Evolutionary conservation across 495 filamentous ascomycete genomes (phyloP).

Genomic region (Hypoxylon rickii): DNA sequence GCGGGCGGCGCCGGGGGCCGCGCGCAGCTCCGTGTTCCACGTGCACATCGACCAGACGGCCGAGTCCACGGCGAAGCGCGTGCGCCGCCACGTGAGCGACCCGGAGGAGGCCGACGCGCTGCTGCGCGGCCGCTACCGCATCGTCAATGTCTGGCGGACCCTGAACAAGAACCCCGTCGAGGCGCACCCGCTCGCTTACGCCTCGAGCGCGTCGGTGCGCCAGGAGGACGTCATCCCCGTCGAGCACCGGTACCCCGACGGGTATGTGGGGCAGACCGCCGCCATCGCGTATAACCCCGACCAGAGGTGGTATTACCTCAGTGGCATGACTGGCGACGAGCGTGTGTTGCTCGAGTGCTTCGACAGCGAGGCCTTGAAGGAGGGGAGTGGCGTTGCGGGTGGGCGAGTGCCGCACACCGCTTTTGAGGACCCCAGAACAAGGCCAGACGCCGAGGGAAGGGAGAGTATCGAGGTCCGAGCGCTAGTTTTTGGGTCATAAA

Average conservation of each 20-base stretch:
- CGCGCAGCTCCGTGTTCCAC: slow-evolving; percentile 65
- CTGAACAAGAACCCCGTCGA: slow-evolving; percentile 71
- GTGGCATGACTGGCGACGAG: slow-evolving; percentile 76
- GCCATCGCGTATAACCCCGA: slow-evolving; percentile 62
- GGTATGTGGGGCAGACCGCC: slow-evolving; percentile 75
- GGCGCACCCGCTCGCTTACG: slow-evolving; percentile 71
- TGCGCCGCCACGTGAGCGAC: slow-evolving; percentile 64
- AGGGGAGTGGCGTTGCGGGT: slow-evolving; percentile 55
- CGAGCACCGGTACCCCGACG: slow-evolving; percentile 74
- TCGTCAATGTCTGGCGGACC: slow-evolving; percentile 89
- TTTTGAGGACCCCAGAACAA: slow-evolving; percentile 73
- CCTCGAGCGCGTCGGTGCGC: slow-evolving; percentile 60
- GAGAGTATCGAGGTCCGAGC: slow-evolving; percentile 90
- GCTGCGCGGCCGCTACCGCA: slow-evolving; percentile 67
- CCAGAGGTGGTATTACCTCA: slow-evolving; percentile 79
- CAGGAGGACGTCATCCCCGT: slow-evolving; percentile 71
- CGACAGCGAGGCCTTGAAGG: slow-evolving; percentile 62
- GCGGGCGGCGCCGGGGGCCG: slow-evolving; percentile 54
- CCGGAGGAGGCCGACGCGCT: slow-evolving; percentile 55
- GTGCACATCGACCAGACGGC: slow-evolving; percentile 87
- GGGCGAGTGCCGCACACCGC: slow-evolving; percentile 80
- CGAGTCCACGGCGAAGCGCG: slow-evolving; percentile 64
- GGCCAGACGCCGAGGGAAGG: slow-evolving; percentile 60
- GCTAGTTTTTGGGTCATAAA: slow-evolving; percentile 74
- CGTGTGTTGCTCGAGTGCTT: slow-evolving; percentile 81